phyloP scores from a whole-genome alignment of 2,329 filamentous ascomycete genomes.

The Celoporthe dispersa region DNA sequence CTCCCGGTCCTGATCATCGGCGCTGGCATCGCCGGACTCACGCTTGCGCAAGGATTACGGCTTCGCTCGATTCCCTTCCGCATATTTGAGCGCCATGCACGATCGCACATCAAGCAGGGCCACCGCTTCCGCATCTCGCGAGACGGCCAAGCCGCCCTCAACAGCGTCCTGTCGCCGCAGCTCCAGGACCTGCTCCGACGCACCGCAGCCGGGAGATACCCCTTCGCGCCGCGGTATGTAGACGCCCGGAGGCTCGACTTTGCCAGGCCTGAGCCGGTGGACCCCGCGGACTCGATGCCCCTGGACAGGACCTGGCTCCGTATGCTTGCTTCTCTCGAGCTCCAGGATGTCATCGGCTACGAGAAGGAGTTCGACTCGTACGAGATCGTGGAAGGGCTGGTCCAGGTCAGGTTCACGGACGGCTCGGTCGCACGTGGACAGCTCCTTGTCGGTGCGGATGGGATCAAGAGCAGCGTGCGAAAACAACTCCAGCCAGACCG shows the following conservation, averaged over 20 bases:
- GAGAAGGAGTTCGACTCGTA: slow-evolving; percentile 38
- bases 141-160: slow-evolving; percentile 34
- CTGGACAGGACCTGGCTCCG: slow-evolving; percentile 40
- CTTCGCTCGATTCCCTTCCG: slow-evolving; percentile 38
- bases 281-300: slow-evolving; percentile 31
- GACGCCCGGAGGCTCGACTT: slow-evolving; percentile 35
- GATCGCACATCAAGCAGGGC: slow-evolving; percentile 34
- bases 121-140: slow-evolving; percentile 39
- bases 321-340: slow-evolving; percentile 33
- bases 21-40: slow-evolving; percentile 49
- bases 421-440: slow-evolving; percentile 34
- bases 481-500: slow-evolving; percentile 38
- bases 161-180: slow-evolving; percentile 35
- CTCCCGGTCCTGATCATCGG: slow-evolving; percentile 45
- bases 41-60: slow-evolving; percentile 41
- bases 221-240: slow-evolving; percentile 37
- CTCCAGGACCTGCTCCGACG: slow-evolving; percentile 32
- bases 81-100: slow-evolving; percentile 37
- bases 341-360: slow-evolving; percentile 38
- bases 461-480: slow-evolving; percentile 38
- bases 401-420: slow-evolving; percentile 36
- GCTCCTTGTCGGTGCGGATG: slow-evolving; percentile 40
- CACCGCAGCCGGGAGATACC: slow-evolving; percentile 32
- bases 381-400: slow-evolving; percentile 30
- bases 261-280: slow-evolving; percentile 29